Conservation (phyloP, 2,329 filamentous ascomycete genomes). For the Amesomyces nigricolor region DNA sequence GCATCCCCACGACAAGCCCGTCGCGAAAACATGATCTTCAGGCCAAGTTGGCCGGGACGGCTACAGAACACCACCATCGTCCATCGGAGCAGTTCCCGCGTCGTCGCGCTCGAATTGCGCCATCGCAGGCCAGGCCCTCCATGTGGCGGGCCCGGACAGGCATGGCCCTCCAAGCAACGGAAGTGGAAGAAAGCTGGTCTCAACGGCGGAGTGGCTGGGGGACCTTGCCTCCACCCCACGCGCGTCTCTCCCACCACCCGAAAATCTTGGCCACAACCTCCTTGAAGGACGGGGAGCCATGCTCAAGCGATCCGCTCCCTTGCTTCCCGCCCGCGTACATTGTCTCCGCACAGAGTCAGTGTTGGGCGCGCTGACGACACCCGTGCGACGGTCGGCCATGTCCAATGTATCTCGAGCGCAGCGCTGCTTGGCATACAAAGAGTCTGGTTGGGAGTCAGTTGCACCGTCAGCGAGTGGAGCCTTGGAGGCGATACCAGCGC, state of each 20-base stretch:
- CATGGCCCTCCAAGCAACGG: conserved; percentile 10
- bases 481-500: conserved; percentile 20
- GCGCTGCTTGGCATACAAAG: conserved; percentile 15
- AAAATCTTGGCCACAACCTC: background rate
- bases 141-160: conserved; percentile 10
- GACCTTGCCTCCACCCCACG: conserved; percentile 7
- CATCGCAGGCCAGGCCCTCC: conserved; percentile 1
- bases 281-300: conserved; percentile 6
- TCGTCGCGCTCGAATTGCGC: background rate
- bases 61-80: conserved; percentile 23
- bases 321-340: background rate
- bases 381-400: conserved; percentile 23
- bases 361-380: conserved; percentile 21
- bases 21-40: conserved; percentile 4
- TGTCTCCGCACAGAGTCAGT: conserved; percentile 16
- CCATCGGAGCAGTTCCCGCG: background rate
- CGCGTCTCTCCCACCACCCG: conserved; percentile 3
- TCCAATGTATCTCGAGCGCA: conserved; percentile 16
- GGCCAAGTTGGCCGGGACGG: conserved; percentile 22
- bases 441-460: conserved; percentile 23
- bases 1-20: conserved; percentile 7
- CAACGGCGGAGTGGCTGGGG: conserved; percentile 24
- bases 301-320: conserved; percentile 24
- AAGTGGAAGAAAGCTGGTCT: background rate
- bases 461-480: conserved; percentile 19